These are phyloP conservation scores for Xylariaceae sp. DNA, from an alignment of 2,329 filamentous ascomycete genomes.

Conservation along the genomic window DNA sequence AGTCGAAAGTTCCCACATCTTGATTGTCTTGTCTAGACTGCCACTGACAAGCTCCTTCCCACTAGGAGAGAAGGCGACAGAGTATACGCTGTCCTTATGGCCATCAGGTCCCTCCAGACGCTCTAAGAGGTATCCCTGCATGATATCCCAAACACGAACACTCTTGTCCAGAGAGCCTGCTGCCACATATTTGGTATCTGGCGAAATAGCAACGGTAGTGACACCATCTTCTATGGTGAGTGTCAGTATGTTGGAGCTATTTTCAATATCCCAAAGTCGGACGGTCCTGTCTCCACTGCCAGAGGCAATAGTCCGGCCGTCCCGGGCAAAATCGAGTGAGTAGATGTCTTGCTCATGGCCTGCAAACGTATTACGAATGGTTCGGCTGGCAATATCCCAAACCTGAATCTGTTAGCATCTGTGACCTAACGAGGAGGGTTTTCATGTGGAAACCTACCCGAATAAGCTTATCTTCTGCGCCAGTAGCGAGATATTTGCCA, in stretches of 20 bases:
- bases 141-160: conserved; percentile 94
- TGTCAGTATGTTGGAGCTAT: conserved; percentile 80
- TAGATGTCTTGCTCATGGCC: conserved; percentile 99
- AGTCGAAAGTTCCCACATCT: conserved; percentile 94
- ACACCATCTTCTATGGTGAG: conserved; percentile 96
- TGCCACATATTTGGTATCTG: conserved; percentile 91
- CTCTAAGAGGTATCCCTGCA: conserved; percentile 84
- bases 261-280: conserved; percentile 93
- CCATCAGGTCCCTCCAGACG: conserved; percentile 91
- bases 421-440: neutral
- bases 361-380: conserved; percentile 91
- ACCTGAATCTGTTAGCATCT: conserved; percentile 61
- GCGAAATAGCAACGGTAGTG: conserved; percentile 96
- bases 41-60: conserved; percentile 93
- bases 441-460: conserved; percentile 65
- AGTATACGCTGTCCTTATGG: conserved; percentile 97
- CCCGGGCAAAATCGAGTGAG: conserved; percentile 91
- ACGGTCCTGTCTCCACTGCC: conserved; percentile 95
- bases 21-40: conserved; percentile 96
- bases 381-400: conserved; percentile 87
- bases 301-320: conserved; percentile 92
- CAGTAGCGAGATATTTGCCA: conserved; percentile 90
- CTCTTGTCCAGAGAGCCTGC: conserved; percentile 97
- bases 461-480: conserved; percentile 97
- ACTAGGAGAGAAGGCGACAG: conserved; percentile 92